phyloP scores from a whole-genome alignment of 768 basidiomycete genomes.

The Lactarius vividus region DNA sequence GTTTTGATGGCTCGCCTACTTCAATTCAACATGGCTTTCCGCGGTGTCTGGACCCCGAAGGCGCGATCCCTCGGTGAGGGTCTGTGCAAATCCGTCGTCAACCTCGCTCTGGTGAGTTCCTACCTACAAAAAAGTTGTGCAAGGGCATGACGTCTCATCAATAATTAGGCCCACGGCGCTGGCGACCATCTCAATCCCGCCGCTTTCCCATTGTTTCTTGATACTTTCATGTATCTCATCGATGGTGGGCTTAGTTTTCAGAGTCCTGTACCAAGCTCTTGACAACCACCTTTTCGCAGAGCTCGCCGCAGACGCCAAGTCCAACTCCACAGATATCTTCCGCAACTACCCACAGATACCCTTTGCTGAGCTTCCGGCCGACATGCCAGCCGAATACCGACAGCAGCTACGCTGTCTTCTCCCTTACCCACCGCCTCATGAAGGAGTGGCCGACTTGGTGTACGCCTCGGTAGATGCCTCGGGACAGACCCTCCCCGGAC shows the following conservation, averaged over 20 bases:
- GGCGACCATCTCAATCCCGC: slow-evolving; percentile 54
- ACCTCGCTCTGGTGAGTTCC: slow-evolving; percentile 29
- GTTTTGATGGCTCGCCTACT: slow-evolving; percentile 63
- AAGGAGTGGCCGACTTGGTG: slow-evolving; percentile 54
- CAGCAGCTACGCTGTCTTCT: slow-evolving; percentile 58
- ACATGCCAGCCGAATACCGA: slow-evolving; percentile 55
- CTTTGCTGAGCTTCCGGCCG: slow-evolving; percentile 50
- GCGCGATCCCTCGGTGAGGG: slow-evolving; percentile 46
- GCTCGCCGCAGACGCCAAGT: slow-evolving; percentile 57
- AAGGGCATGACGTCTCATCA: slow-evolving; percentile 6
- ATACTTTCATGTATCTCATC: slow-evolving; percentile 69
- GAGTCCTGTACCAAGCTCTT: not conserved
- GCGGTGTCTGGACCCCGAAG: slow-evolving; percentile 51
- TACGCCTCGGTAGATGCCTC: slow-evolving; percentile 54
- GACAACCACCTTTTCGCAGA: slow-evolving; percentile 42
- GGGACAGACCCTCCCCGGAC: slow-evolving; percentile 49
- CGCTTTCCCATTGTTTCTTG: slow-evolving; percentile 63
- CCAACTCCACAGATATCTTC: slow-evolving; percentile 57
- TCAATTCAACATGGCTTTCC: slow-evolving; percentile 72
- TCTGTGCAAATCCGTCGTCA: slow-evolving; percentile 45
- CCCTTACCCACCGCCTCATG: slow-evolving; percentile 49
- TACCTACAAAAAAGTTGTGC: not conserved
- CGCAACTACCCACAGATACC: slow-evolving; percentile 56
- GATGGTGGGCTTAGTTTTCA: slow-evolving; percentile 52
- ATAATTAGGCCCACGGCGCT: slow-evolving; percentile 51